Conservation (phyloP, 2,329 filamentous ascomycete species). For the Nectriaceae sp. region DNA sequence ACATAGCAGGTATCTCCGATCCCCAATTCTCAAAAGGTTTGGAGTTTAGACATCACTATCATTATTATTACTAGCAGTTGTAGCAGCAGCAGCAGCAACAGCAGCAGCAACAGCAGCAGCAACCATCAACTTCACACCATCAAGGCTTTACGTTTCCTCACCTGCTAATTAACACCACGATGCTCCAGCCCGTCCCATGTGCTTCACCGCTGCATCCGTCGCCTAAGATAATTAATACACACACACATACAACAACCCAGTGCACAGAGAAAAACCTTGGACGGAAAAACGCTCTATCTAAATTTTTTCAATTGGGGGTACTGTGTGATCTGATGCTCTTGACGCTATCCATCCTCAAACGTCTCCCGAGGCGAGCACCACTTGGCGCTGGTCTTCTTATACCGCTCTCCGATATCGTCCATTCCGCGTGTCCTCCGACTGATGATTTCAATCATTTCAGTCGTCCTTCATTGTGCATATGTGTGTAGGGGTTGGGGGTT, state of each 20-base stretch:
- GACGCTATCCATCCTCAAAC: conserved; percentile 29
- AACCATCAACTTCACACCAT: too few species aligned
- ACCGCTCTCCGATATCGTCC: conserved; percentile 23
- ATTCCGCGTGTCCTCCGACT: conserved; percentile 14
- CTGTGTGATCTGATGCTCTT: conserved; percentile 28
- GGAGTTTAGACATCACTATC: too few species aligned
- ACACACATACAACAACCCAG: neutral
- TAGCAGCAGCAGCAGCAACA: too few species aligned
- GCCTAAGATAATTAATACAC: too few species aligned
- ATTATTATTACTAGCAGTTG: too few species aligned
- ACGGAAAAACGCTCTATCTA: neutral
- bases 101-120: too few species aligned
- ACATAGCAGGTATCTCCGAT: too few species aligned
- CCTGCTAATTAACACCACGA: too few species aligned
- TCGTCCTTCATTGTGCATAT: conserved; percentile 6
- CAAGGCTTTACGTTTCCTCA: too few species aligned
- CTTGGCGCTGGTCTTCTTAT: conserved; percentile 18
- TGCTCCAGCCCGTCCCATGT: too few species aligned
- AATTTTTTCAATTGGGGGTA: conserved; percentile 24
- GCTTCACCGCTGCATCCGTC: too few species aligned
- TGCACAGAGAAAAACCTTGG: neutral
- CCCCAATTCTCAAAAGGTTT: too few species aligned
- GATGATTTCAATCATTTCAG: conserved; percentile 6
- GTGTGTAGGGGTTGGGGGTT: neutral
- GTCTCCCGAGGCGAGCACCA: conserved; percentile 17